Evolutionary conservation across 352 stramenopile species (phyloP).

Genomic region (Phytophthora ramorum): DNA sequence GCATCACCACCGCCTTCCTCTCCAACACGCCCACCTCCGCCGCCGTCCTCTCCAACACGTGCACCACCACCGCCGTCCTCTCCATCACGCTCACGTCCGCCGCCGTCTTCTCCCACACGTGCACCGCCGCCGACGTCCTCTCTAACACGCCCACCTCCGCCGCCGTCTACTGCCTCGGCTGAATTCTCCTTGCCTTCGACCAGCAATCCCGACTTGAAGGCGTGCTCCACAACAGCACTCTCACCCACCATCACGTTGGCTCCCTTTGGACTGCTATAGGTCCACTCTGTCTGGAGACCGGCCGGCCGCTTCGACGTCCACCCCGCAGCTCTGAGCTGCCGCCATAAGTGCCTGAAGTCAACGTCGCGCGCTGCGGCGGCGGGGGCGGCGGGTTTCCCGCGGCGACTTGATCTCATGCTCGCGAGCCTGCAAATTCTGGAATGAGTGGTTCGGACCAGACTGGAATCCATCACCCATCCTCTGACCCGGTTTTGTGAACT

Average conservation of each 20-base stretch:
- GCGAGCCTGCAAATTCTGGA: conserved; percentile 24
- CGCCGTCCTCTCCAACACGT: no score
- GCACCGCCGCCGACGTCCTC: not conserved
- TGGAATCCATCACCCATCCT: not conserved
- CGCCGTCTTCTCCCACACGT: not conserved
- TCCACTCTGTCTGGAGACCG: conserved; percentile 1
- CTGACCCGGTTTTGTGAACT: not conserved
- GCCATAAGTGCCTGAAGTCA: conserved; percentile 21
- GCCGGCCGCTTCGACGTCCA: conserved; percentile 17
- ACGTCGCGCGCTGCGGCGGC: conserved; percentile 8
- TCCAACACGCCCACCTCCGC: no score
- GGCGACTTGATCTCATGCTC: conserved; percentile 13
- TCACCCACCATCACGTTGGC: conserved; percentile 3
- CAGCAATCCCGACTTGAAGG: conserved; percentile 9
- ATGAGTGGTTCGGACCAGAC: conserved; percentile 7
- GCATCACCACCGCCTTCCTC: no score
- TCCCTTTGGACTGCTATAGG: conserved; percentile 1
- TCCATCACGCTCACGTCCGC: not conserved
- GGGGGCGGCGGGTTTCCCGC: conserved; percentile 7
- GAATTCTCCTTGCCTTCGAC: not conserved
- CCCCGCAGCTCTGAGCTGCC: conserved; percentile 12
- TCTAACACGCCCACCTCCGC: not conserved
- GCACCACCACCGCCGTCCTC: no score
- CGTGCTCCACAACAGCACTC: conserved; percentile 7
- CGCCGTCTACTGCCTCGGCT: not conserved